Conservation (phyloP, 2,329 filamentous ascomycete species). For the Penicillium expansum region DNA sequence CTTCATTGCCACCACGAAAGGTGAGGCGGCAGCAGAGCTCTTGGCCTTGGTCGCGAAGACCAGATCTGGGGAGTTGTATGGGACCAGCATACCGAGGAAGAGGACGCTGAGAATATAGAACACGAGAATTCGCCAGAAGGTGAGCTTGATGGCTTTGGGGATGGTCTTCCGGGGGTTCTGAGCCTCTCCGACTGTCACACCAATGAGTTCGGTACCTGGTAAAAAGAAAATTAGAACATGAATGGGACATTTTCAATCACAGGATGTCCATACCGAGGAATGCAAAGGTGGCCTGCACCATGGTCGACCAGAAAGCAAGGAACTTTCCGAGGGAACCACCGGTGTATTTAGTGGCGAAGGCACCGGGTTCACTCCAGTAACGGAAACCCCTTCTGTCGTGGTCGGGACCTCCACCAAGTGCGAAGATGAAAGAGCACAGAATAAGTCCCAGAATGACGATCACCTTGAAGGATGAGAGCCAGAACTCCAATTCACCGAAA, state of each 20-base stretch:
- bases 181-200: slow-evolving; percentile 61
- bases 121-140: slow-evolving; percentile 68
- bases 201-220: slow-evolving; percentile 62
- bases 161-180: slow-evolving; percentile 65
- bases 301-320: slow-evolving; percentile 4
- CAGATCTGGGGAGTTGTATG: slow-evolving; percentile 56
- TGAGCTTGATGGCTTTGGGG: slow-evolving; percentile 69
- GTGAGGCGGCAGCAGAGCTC: slow-evolving; percentile 57
- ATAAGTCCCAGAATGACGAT: slow-evolving; percentile 66
- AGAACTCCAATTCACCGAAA: slow-evolving; percentile 63
- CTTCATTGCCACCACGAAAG: slow-evolving; percentile 69
- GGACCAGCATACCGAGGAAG: slow-evolving; percentile 65
- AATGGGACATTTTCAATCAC: slow-evolving; percentile 39
- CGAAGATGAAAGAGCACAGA: slow-evolving; percentile 72
- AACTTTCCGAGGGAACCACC: slow-evolving; percentile 8
- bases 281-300: slow-evolving; percentile 55
- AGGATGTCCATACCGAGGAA: slow-evolving; percentile 59
- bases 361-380: slow-evolving; percentile 55
- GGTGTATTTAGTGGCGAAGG: slow-evolving; percentile 10
- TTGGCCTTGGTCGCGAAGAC: slow-evolving; percentile 44
- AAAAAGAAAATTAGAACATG: slow-evolving; percentile 48
- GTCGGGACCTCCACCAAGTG: slow-evolving; percentile 73
- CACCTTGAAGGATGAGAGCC: slow-evolving; percentile 57
- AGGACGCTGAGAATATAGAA: slow-evolving; percentile 73
- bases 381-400: slow-evolving; percentile 68